Conservation (phyloP, 169 alveolate genomes). For the Plasmodium inui region DNA sequence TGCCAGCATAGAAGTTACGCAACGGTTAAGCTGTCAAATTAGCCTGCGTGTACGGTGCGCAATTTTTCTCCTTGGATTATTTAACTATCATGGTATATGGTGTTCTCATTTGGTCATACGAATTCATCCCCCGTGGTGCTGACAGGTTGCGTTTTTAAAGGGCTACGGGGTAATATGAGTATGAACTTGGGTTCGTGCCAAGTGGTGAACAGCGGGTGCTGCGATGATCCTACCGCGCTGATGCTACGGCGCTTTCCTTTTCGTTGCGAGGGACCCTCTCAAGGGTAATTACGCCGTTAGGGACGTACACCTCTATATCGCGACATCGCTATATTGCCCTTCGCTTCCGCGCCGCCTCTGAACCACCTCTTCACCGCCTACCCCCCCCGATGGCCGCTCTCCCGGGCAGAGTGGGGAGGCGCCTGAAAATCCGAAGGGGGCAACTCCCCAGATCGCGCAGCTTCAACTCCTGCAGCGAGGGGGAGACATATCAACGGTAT, state of each 20-base stretch:
- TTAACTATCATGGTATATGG: not conserved
- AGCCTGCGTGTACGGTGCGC: not conserved
- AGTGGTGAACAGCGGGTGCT: not conserved
- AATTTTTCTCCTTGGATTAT: not conserved
- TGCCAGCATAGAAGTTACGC: not conserved
- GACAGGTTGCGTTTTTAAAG: not conserved
- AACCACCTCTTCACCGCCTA: no score
- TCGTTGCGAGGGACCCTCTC: not conserved
- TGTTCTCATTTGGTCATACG: not conserved
- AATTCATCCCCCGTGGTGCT: not conserved
- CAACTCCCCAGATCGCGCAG: not conserved
- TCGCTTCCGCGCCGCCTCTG: not conserved
- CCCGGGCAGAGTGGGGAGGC: not conserved
- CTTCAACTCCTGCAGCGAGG: constrained; percentile 12
- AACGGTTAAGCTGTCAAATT: not conserved
- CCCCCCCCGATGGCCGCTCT: not conserved
- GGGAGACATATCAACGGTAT: constrained; percentile 14
- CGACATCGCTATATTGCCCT: not conserved
- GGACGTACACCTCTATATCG: not conserved
- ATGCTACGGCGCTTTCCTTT: not conserved
- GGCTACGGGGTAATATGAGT: not conserved
- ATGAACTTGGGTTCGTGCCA: not conserved
- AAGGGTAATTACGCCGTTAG: not conserved
- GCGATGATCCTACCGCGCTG: not conserved
- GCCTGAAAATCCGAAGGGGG: not conserved